These are phyloP conservation scores for Coccomyxa subellipsoidea DNA, from an alignment of 163 green algal species.

Conservation along the genomic window DNA sequence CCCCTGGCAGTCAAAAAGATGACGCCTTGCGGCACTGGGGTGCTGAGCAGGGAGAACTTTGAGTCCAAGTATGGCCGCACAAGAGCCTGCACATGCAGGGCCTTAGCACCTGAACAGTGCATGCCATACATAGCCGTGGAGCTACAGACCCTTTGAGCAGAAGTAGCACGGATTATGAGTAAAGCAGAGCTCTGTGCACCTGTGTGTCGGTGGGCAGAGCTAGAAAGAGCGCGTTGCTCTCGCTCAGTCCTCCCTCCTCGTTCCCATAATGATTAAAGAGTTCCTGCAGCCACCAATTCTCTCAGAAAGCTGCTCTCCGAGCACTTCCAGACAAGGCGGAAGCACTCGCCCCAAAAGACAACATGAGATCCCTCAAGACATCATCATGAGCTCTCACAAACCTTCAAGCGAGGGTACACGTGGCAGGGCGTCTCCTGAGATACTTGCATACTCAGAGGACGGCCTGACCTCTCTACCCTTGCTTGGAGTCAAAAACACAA, in stretches of 20 bases:
- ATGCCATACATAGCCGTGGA: no score
- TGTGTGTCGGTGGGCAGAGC: slow-evolving; percentile 53
- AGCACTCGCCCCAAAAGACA: neutral
- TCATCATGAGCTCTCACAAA: neutral
- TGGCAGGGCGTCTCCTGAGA: no score
- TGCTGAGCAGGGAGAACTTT: slow-evolving; percentile 52
- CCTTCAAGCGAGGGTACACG: no score
- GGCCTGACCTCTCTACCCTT: no score
- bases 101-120: no score
- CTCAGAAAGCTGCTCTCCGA: no score
- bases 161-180: no score
- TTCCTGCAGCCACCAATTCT: no score
- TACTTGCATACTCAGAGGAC: no score
- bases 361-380: neutral
- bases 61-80: slow-evolving; percentile 82
- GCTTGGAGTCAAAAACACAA: no score
- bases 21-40: slow-evolving; percentile 15
- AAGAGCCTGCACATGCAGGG: slow-evolving; percentile 46
- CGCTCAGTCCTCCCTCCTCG: neutral
- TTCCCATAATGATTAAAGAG: slow-evolving; percentile 59
- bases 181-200: slow-evolving; percentile 1
- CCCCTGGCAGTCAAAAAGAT: slow-evolving; percentile 3
- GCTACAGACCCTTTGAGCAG: no score
- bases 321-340: no score
- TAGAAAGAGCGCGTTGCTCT: slow-evolving; percentile 50